Base-by-base conservation (phyloP, 352 stramenopile genomes). In the Phytopythium oedochilum region DNA sequence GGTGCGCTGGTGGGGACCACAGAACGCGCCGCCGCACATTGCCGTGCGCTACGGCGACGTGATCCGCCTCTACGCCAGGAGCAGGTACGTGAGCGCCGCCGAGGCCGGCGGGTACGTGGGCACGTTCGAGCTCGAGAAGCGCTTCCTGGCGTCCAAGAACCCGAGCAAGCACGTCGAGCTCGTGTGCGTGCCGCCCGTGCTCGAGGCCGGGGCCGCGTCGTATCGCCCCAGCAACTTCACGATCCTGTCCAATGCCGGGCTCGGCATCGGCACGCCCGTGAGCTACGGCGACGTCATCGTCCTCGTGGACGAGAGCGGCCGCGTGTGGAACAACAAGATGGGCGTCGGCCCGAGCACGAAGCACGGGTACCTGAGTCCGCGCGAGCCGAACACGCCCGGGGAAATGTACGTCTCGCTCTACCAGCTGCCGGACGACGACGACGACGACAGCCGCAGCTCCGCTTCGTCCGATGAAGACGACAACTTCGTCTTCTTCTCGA, bases 321-420 rank as follows among this genome's bases (percentile, higher is more conserved):
- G 64, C 39, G 80, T 92, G 9, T 94, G 84, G 84, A 94, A 94
- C 70, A 94, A 92, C 73, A 94, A 94, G 56, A 89, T 90, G 57
- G 78, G 84, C 47, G 68, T 83, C 7, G 78, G 78, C 0, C 82
- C 82, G 3, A 88, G 78, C 31, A 86, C 77, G n/a, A 81, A 83
- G 57, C 89, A 89, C 50, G 84, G 84, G 5, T 88, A 85, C 66
- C 86, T 94, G 57, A 77, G 82, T 9, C 79, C 79, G 2, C 86
- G 83, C 39, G 83, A 86, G 25, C 64, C 66, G 20, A 88, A 92
- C 47, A 78, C 68, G 0, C 75, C 81, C 1, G 82, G 82, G 2
- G 82, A 91, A 52, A 94, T 94, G 84, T 85, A 87, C 58, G 59
- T 94, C 28, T 83, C 78, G 9, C 84, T 94, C 58, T 83, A 89